Conservation (phyloP, 805 yeast genomes). For the Sugiyamaella mastotermitis region DNA sequence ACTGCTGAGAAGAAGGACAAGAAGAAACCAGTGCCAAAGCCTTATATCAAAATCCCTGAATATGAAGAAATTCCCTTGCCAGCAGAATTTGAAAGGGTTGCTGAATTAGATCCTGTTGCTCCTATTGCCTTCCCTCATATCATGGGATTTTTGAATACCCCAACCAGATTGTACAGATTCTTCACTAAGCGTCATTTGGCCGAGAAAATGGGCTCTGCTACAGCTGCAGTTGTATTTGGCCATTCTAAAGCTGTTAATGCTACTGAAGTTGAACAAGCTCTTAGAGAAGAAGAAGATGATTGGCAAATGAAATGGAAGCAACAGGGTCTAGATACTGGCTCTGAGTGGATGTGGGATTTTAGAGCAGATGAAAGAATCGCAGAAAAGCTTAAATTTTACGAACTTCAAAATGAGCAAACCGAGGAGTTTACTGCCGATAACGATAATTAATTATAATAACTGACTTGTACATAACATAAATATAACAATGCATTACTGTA, state of each 20-base stretch:
- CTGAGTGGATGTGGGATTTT: constrained; percentile 86
- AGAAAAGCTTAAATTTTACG: constrained; percentile 36
- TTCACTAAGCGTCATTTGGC: constrained; percentile 70
- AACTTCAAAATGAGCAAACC: constrained; percentile 2
- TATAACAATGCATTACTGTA: neutral
- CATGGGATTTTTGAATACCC: constrained; percentile 72
- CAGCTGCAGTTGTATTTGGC: constrained; percentile 50
- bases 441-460: neutral
- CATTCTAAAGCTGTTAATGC: constrained; percentile 48
- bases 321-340: constrained; percentile 60
- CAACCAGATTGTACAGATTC: constrained; percentile 69
- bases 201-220: constrained; percentile 51
- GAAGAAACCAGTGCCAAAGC: constrained; percentile 47
- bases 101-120: constrained; percentile 51
- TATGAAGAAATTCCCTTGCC: constrained; percentile 53
- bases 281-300: constrained; percentile 63
- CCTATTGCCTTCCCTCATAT: constrained; percentile 73
- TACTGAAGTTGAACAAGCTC: constrained; percentile 36
- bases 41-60: constrained; percentile 57
- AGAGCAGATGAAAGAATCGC: constrained; percentile 63
- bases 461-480: neutral
- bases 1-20: constrained; percentile 25
- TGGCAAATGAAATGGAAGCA: constrained; percentile 87
- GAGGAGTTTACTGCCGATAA: neutral
- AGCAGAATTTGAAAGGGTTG: constrained; percentile 46